A percentile compares a stretch with the other conserved stretches of the same genome.
These are phyloP conservation scores for Jatropha curcas DNA, from an alignment of 345 rosid species.

Conservation along the genomic window DNA sequence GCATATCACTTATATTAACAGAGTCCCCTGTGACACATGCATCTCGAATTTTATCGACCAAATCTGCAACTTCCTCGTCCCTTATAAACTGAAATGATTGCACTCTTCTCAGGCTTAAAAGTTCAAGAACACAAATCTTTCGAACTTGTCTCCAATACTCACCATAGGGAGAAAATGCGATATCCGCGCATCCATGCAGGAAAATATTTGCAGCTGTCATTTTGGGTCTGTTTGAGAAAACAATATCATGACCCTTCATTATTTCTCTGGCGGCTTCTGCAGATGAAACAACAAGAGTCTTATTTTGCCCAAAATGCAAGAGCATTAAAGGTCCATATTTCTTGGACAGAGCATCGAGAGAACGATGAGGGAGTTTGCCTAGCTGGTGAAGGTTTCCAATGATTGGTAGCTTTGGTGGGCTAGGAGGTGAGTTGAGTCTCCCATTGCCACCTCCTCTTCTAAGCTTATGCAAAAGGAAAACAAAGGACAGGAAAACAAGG, in stretches of 20 bases:
- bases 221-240: slow-evolving; percentile 18
- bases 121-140: slow-evolving; percentile 22
- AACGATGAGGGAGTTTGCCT: slow-evolving; percentile 20
- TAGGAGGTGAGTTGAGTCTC: slow-evolving; percentile 27
- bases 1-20: slow-evolving; percentile 16
- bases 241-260: slow-evolving; percentile 13
- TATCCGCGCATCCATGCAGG: slow-evolving; percentile 7
- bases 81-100: slow-evolving; percentile 24
- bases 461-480: background rate
- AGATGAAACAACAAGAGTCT: slow-evolving; percentile 27
- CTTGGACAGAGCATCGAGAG: slow-evolving; percentile 15
- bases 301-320: slow-evolving; percentile 8
- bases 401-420: slow-evolving; percentile 23
- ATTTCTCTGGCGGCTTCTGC: slow-evolving; percentile 15
- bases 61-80: slow-evolving; percentile 24
- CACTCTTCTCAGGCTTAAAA: slow-evolving; percentile 23
- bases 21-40: background rate
- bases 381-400: slow-evolving; percentile 33
- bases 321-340: slow-evolving; percentile 32
- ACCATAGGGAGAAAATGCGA: slow-evolving; percentile 19
- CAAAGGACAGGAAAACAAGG: background rate
- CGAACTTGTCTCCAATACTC: slow-evolving; percentile 27
- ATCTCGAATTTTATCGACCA: slow-evolving; percentile 12
- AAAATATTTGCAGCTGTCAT: slow-evolving; percentile 13
- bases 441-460: slow-evolving; percentile 9